phyloP scores from a whole-genome alignment of 129 eudicot species.

The Silybum marianum region DNA sequence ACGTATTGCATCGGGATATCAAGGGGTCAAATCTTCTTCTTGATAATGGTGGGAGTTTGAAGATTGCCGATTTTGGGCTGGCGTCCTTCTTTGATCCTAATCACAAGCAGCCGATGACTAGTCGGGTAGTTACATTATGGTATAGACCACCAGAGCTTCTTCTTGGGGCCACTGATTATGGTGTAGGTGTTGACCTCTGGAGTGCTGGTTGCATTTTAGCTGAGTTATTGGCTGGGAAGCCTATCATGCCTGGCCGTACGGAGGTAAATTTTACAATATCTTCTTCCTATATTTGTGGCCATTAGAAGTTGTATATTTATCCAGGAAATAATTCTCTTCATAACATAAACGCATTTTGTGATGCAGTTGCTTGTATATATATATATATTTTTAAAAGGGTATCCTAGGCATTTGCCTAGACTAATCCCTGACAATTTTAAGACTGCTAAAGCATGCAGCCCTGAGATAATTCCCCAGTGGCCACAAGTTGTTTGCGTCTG shows the following conservation, averaged over 20 bases:
- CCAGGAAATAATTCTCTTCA: not conserved
- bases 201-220: conserved; percentile 98
- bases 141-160: conserved; percentile 96
- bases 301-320: not conserved
- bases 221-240: conserved; percentile 88
- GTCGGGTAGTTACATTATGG: conserved; percentile 97
- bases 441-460: no score
- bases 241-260: conserved; percentile 99
- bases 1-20: conserved; percentile 90
- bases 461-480: no score
- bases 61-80: conserved; percentile 91
- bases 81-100: conserved; percentile 76
- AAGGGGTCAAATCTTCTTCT: conserved; percentile 93
- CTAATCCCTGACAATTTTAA: no score
- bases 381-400: no score
- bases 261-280: conserved; percentile 52
- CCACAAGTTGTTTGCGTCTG: no score
- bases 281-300: not conserved
- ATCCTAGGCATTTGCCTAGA: no score
- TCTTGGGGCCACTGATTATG: conserved; percentile 87
- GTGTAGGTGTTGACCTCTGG: conserved; percentile 90
- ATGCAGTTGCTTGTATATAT: not conserved
- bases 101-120: conserved; percentile 82
- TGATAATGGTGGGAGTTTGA: conserved; percentile 74
- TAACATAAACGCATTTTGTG: not conserved